Percentiles rank a stretch among this genome's conserved stretches.
These are phyloP conservation scores for Cyclotella atomus DNA, from an alignment of 108 stramenopile species.

Conservation along the genomic window DNA sequence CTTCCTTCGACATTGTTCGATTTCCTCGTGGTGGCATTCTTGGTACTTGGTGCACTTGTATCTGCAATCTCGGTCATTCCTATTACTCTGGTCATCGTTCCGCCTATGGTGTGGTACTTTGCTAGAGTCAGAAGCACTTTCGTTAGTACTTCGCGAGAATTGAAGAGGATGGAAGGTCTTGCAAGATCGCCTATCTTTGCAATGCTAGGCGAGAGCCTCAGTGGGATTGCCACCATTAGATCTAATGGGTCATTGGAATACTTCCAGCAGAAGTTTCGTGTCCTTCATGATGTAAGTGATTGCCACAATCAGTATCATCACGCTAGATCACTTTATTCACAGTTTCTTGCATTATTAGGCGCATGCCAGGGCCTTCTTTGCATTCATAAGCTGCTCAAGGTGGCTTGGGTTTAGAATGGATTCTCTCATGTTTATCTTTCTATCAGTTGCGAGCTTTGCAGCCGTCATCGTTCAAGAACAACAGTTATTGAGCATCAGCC, in stretches of 20 bases:
- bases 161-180: conserved; percentile 87
- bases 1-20: conserved; percentile 81
- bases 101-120: conserved; percentile 77
- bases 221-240: conserved; percentile 90
- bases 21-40: conserved; percentile 67
- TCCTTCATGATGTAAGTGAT: conserved; percentile 62
- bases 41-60: conserved; percentile 72
- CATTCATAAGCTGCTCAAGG: conserved; percentile 77
- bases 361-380: conserved; percentile 74
- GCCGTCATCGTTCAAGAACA: conserved; percentile 71
- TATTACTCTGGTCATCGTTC: conserved; percentile 69
- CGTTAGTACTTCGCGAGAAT: conserved; percentile 78
- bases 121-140: conserved; percentile 67
- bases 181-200: conserved; percentile 89
- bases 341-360: background rate
- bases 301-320: background rate
- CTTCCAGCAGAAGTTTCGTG: conserved; percentile 70
- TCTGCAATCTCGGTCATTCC: conserved; percentile 70
- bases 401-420: conserved; percentile 96
- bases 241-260: conserved; percentile 70
- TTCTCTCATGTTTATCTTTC: conserved; percentile 68
- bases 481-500: conserved; percentile 71
- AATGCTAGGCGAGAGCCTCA: conserved; percentile 83
- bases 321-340: background rate
- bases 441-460: conserved; percentile 72